phyloP scores from a whole-genome alignment of 148 eudicot species.

The Polygonum aviculare region DNA sequence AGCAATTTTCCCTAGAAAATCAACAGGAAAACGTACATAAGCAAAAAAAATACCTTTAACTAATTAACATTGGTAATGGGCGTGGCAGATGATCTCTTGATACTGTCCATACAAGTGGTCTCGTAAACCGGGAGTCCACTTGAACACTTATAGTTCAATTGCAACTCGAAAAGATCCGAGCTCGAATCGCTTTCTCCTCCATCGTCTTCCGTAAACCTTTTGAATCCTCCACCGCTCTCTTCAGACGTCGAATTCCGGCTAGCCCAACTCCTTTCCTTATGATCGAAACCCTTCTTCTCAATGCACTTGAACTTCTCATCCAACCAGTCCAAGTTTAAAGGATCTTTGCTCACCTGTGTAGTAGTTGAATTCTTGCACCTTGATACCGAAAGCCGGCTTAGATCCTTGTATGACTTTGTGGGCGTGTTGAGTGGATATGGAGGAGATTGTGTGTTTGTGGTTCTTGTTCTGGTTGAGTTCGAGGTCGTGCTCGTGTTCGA shows the following conservation, averaged over 20 bases:
- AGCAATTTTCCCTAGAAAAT: background rate
- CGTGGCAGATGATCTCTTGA: constrained; percentile 29
- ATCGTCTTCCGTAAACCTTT: constrained; percentile 21
- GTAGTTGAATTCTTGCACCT: constrained; percentile 5
- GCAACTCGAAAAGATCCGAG: constrained; percentile 66
- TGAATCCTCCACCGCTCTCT: background rate
- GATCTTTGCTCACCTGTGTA: background rate
- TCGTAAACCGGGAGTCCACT: constrained; percentile 72
- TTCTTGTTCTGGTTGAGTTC: constrained; percentile 1
- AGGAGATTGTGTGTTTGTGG: constrained; percentile 38
- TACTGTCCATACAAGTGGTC: constrained; percentile 53
- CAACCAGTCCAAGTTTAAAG: constrained; percentile 14
- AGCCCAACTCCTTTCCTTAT: constrained; percentile 1
- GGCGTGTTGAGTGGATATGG: constrained; percentile 19
- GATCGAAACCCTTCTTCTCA: constrained; percentile 5
- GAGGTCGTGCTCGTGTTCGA: background rate
- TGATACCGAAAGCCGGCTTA: background rate
- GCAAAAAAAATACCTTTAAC: background rate
- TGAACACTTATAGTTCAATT: constrained; percentile 35
- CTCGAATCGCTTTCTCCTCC: constrained; percentile 69
- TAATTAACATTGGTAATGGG: background rate
- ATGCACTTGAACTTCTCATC: constrained; percentile 33
- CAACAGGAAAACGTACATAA: background rate
- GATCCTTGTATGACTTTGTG: background rate
- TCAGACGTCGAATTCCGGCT: background rate